A percentile compares a stretch with the other conserved stretches of the same genome.
Conservation (phyloP, 2,329 filamentous ascomycete species). For the Apiospora phragmitis region DNA sequence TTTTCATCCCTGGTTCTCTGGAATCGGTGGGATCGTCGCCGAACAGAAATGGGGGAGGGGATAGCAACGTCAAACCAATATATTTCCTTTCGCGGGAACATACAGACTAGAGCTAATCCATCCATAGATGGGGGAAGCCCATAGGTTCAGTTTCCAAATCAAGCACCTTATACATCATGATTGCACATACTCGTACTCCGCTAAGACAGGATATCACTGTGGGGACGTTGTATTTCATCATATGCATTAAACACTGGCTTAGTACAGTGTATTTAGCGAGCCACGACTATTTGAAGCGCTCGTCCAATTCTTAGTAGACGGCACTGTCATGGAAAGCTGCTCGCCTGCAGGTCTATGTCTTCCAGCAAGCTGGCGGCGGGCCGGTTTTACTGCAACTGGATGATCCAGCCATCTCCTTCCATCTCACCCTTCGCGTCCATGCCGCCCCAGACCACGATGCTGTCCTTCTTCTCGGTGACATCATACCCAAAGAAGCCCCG, state of each 20-base stretch:
- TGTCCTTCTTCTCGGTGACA: conserved; percentile 45
- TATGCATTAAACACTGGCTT: not conserved
- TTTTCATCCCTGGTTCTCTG: too few relatives aligned
- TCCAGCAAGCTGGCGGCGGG: not conserved
- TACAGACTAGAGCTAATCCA: too few relatives aligned
- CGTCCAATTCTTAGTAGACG: not conserved
- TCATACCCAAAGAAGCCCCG: conserved; percentile 40
- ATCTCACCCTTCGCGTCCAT: conserved; percentile 40
- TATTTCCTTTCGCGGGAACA: too few relatives aligned
- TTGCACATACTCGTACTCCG: not conserved
- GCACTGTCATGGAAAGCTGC: not conserved
- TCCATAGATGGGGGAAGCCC: too few relatives aligned
- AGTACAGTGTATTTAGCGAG: not conserved
- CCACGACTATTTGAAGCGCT: too few relatives aligned
- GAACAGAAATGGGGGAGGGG: too few relatives aligned
- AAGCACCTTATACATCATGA: not conserved
- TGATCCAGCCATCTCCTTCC: conserved; percentile 41
- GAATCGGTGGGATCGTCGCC: too few relatives aligned
- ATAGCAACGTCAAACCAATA: too few relatives aligned
- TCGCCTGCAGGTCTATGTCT: not conserved
- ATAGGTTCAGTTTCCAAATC: not conserved
- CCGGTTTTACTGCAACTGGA: conserved; percentile 24
- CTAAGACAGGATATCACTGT: not conserved
- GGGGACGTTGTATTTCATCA: too few relatives aligned
- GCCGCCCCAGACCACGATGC: conserved; percentile 54